Conservation (phyloP, 2,329 filamentous ascomycete genomes). For the Torrubiellomyces zombiae region DNA sequence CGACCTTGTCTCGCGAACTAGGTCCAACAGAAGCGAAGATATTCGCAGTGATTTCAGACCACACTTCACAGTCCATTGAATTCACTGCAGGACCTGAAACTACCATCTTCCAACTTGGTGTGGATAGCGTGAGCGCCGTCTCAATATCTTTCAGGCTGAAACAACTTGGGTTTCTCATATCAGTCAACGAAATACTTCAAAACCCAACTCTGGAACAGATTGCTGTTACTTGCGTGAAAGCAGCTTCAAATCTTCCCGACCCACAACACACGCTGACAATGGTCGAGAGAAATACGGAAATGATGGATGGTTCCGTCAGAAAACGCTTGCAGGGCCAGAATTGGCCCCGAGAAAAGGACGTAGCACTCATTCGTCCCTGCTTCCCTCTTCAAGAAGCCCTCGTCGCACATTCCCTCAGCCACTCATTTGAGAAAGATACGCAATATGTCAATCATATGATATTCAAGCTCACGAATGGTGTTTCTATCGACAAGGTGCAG, state of each 20-base stretch:
- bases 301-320: neutral
- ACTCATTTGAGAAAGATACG: constrained; percentile 9
- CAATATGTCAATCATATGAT: constrained; percentile 18
- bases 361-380: constrained; percentile 6
- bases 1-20: no score
- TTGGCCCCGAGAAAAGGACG: neutral
- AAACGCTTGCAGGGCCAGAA: constrained; percentile 1
- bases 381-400: constrained; percentile 7
- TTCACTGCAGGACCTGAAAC: constrained; percentile 1
- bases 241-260: no score
- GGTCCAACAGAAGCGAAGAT: neutral
- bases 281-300: neutral
- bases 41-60: neutral
- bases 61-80: neutral
- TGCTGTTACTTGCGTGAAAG: constrained; percentile 8
- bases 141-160: constrained; percentile 16
- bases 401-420: constrained; percentile 17
- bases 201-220: constrained; percentile 17
- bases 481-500: constrained; percentile 8
- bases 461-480: constrained; percentile 9
- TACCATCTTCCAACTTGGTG: constrained; percentile 17
- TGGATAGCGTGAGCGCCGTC: constrained; percentile 21
- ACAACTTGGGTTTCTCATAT: constrained; percentile 15
- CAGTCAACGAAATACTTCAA: constrained; percentile 17
- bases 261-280: no score